These are phyloP conservation scores for Penicillium canescens DNA, from an alignment of 495 filamentous ascomycete species.

Conservation along the genomic window DNA sequence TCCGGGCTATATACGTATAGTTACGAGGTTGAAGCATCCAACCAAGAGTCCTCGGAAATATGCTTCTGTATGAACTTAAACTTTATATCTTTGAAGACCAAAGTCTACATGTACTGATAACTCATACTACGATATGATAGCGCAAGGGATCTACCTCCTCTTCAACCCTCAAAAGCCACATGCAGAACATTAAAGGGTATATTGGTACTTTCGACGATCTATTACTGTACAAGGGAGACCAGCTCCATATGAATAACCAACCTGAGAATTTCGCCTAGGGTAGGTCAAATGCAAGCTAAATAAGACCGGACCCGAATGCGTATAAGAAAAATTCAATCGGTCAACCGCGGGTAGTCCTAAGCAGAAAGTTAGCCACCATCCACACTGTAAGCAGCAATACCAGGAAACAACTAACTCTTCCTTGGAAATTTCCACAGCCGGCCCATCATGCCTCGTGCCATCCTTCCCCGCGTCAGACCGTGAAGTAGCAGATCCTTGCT, in stretches of 20 bases:
- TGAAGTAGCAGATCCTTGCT: constrained; percentile 6
- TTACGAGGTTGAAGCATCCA: too few relatives aligned
- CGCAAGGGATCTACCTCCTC: background rate
- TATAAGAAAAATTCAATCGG: background rate
- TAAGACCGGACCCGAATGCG: background rate
- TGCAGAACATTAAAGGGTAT: constrained; percentile 8
- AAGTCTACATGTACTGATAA: background rate
- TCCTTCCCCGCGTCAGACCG: constrained; percentile 7
- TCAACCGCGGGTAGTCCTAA: constrained; percentile 35
- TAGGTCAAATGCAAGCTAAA: background rate
- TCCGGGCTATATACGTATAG: too few relatives aligned
- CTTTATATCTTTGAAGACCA: too few relatives aligned
- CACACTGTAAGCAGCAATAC: background rate
- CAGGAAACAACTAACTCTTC: constrained; percentile 36
- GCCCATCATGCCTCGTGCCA: constrained; percentile 14
- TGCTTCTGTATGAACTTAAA: too few relatives aligned
- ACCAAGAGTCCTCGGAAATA: too few relatives aligned
- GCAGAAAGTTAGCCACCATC: constrained; percentile 13
- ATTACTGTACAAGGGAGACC: constrained; percentile 15
- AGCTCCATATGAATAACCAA: constrained; percentile 2
- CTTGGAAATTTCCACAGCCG: constrained; percentile 42
- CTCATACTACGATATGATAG: background rate
- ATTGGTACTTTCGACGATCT: constrained; percentile 5
- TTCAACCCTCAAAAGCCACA: background rate
- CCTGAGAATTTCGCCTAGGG: background rate